Evolutionary conservation across 371 early-diverging fungal genomes (phyloP).

Genomic region (Lichtheimia ramosa): DNA sequence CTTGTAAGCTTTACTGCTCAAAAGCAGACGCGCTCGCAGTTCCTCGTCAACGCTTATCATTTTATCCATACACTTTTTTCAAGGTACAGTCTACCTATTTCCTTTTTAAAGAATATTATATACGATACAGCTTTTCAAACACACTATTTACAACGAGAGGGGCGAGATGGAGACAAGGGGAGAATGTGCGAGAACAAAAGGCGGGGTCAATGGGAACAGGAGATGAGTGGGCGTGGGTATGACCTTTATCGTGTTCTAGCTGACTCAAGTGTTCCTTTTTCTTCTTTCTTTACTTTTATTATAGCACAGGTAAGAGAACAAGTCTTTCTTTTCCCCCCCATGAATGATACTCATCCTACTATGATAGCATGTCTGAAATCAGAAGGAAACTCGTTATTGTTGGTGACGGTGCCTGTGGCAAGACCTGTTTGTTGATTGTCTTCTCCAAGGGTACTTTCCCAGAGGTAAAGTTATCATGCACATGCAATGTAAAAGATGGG

Average conservation of each 20-base stretch:
- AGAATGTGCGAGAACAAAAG: neutral
- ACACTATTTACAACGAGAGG: neutral
- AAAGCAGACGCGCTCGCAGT: too few species aligned
- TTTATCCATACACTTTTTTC: too few species aligned
- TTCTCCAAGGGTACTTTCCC: conserved; percentile 94
- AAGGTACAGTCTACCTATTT: too few species aligned
- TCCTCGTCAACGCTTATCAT: too few species aligned
- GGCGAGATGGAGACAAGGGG: neutral
- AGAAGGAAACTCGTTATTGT: conserved; percentile 96
- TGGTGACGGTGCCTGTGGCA: conserved; percentile 98
- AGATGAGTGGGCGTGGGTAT: neutral
- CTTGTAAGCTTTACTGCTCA: too few species aligned
- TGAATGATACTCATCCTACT: neutral
- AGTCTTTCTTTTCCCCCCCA: neutral
- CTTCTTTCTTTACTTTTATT: neutral
- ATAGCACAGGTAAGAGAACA: neutral
- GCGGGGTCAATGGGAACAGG: neutral
- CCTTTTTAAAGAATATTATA: too few species aligned
- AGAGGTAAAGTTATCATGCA: conserved; percentile 56
- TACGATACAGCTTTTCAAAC: neutral
- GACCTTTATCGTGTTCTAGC: neutral
- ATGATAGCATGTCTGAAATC: conserved; percentile 74
- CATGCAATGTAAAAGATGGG: too few species aligned
- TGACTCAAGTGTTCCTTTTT: neutral
- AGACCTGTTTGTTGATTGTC: conserved; percentile 95